A percentile compares a stretch with the other conserved stretches of the same genome.
Evolutionary conservation across 352 stramenopile genomes (phyloP).

Genomic region (Phytophthora quininea): DNA sequence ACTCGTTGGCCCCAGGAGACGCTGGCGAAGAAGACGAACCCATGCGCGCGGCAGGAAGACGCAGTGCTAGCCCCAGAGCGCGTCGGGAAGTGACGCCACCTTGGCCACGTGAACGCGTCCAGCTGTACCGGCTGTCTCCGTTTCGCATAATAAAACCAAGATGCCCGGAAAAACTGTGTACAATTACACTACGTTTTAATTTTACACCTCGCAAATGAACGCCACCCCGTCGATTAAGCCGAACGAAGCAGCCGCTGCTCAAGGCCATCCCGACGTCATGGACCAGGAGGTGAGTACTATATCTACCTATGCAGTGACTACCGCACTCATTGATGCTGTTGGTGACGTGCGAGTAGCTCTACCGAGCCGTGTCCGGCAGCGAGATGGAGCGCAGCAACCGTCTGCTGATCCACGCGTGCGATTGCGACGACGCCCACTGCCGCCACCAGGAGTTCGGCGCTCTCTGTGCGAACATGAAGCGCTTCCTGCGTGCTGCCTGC

Average conservation of each 20-base stretch:
- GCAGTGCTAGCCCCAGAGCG: background rate
- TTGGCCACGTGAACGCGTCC: background rate
- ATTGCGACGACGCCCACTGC: conserved; percentile 52
- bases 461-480: conserved; percentile 67
- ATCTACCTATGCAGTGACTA: too few relatives aligned
- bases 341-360: background rate
- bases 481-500: conserved; percentile 57
- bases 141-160: background rate
- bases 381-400: conserved; percentile 40
- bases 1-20: conserved; percentile 14
- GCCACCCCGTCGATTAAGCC: too few relatives aligned
- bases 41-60: conserved; percentile 14
- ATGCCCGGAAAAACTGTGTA: too few relatives aligned
- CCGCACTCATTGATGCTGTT: too few relatives aligned
- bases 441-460: conserved; percentile 32
- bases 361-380: conserved; percentile 10
- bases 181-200: too few relatives aligned
- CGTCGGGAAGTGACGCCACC: conserved; percentile 8
- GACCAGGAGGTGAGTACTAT: conserved; percentile 12
- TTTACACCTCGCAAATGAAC: too few relatives aligned
- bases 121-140: background rate
- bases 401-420: conserved; percentile 63
- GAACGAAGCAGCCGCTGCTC: conserved; percentile 3
- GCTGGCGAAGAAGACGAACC: conserved; percentile 22
- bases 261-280: background rate